These are phyloP conservation scores for Triticum timopheevii DNA, from an alignment of 176 grass and related monocot genomes.

Conservation along the genomic window DNA sequence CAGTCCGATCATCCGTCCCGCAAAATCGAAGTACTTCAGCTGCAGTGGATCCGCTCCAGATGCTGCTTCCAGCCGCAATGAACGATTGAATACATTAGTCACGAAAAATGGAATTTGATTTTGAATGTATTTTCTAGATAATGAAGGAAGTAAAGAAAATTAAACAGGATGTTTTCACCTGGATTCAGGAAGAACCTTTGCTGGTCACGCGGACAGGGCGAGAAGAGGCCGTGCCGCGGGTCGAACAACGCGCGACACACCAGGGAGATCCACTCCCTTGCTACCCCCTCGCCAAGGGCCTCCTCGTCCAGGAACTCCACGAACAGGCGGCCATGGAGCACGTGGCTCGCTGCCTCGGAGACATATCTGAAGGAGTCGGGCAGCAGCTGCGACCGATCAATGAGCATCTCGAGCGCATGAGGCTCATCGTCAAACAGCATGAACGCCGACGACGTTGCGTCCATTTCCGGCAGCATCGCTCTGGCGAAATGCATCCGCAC, in stretches of 20 bases:
- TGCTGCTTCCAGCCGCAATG: constrained; percentile 31
- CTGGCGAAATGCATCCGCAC: constrained; percentile 50
- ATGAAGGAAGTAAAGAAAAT: neutral
- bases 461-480: constrained; percentile 45
- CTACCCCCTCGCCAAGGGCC: constrained; percentile 38
- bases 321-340: constrained; percentile 32
- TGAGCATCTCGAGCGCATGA: constrained; percentile 19
- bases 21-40: constrained; percentile 48
- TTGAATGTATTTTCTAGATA: neutral
- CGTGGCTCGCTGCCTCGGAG: neutral
- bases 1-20: constrained; percentile 55
- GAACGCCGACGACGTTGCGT: neutral
- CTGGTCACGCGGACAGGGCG: constrained; percentile 51
- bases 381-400: constrained; percentile 53
- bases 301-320: constrained; percentile 65
- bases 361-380: constrained; percentile 47
- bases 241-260: constrained; percentile 58
- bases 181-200: constrained; percentile 65
- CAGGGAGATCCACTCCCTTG: neutral
- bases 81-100: neutral
- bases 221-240: constrained; percentile 44
- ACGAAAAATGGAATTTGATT: neutral
- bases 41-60: constrained; percentile 52
- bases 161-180: constrained; percentile 33
- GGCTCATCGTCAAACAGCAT: too few relatives aligned